These are phyloP conservation scores for Talaromyces trachyspermus DNA, from an alignment of 495 filamentous ascomycete species.

Conservation along the genomic window DNA sequence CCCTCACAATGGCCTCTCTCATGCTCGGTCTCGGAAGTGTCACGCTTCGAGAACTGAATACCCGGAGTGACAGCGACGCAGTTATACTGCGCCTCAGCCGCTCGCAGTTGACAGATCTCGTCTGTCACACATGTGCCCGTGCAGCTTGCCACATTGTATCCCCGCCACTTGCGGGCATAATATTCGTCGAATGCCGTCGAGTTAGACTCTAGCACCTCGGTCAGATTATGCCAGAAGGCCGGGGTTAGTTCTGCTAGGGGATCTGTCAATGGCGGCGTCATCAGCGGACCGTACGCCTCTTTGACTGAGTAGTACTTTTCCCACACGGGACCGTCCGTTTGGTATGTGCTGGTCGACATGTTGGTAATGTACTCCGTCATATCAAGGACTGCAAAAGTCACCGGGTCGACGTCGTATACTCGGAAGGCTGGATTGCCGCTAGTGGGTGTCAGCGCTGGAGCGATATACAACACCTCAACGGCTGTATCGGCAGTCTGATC, in stretches of 20 bases:
- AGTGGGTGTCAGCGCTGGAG: constrained; percentile 46
- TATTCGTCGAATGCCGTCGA: constrained; percentile 29
- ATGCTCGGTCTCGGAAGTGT: no score
- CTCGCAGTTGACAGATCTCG: constrained; percentile 37
- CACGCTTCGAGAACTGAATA: constrained; percentile 19
- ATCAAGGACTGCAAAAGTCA: constrained; percentile 46
- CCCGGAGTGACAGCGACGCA: constrained; percentile 17
- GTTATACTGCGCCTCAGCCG: constrained; percentile 28
- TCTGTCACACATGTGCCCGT: constrained; percentile 25
- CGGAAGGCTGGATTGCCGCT: constrained; percentile 47
- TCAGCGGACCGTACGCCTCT: constrained; percentile 39
- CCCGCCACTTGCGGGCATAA: constrained; percentile 29
- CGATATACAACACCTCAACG: constrained; percentile 40
- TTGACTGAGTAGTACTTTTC: constrained; percentile 46
- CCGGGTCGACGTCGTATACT: constrained; percentile 49
- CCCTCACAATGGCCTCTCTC: no score
- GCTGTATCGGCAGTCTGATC: constrained; percentile 30
- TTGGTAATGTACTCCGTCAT: constrained; percentile 46
- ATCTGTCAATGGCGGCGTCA: constrained; percentile 30
- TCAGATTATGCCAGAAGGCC: constrained; percentile 54
- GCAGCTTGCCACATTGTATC: constrained; percentile 26
- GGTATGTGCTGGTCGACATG: constrained; percentile 35
- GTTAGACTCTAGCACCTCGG: constrained; percentile 31
- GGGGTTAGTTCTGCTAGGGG: constrained; percentile 38
- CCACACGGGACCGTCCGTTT: constrained; percentile 37